Evolutionary conservation across 345 rosid genomes (phyloP).

Genomic region (Garcia nutans): DNA sequence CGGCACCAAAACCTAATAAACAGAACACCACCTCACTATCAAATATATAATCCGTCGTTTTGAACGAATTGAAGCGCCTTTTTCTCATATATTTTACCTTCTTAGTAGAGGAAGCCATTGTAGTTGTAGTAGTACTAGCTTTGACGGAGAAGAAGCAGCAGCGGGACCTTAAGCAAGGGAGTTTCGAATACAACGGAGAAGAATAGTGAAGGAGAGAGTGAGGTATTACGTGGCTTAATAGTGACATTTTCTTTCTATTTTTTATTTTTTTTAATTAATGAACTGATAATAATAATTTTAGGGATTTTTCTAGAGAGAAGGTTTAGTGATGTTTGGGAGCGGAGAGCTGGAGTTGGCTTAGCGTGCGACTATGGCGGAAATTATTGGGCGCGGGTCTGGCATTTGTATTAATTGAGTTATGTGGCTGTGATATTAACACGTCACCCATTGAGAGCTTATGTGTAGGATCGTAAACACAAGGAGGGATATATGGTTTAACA

Average conservation of each 20-base stretch:
- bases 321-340: background rate
- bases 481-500: too few relatives aligned
- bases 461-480: too few relatives aligned
- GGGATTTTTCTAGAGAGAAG: background rate
- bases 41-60: background rate
- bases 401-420: background rate
- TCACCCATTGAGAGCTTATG: background rate
- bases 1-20: slow-evolving; percentile 78
- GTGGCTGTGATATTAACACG: slow-evolving; percentile 1
- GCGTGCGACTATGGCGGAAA: background rate
- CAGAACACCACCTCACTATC: background rate
- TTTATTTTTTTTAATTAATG: background rate
- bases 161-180: slow-evolving; percentile 26
- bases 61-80: background rate
- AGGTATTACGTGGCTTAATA: slow-evolving; percentile 27
- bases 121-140: slow-evolving; percentile 30
- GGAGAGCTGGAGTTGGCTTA: background rate
- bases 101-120: slow-evolving; percentile 59
- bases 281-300: too few relatives aligned
- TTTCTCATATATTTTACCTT: slow-evolving; percentile 30
- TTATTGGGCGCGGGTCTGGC: background rate
- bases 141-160: slow-evolving; percentile 29
- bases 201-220: slow-evolving; percentile 12
- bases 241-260: slow-evolving; percentile 19
- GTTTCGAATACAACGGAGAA: background rate